These are phyloP conservation scores for Kickxella alabastrina DNA, from an alignment of 192 early-diverging fungal species.

Conservation along the genomic window DNA sequence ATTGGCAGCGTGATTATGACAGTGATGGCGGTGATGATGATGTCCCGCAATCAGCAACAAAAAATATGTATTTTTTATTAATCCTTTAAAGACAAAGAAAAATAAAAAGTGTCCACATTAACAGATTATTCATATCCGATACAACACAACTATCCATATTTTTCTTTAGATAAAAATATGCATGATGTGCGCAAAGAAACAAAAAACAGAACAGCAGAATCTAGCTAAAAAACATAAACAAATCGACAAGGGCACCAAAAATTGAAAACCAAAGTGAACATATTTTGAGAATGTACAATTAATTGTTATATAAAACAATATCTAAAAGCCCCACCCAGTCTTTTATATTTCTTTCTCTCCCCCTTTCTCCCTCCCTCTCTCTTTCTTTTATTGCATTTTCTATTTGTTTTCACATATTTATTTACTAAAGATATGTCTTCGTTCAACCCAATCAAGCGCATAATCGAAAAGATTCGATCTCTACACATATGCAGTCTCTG, in stretches of 20 bases:
- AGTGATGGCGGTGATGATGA: no score
- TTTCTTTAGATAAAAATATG: background rate
- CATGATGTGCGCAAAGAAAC: background rate
- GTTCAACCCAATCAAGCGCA: no score
- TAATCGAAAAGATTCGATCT: background rate
- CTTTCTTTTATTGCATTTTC: background rate
- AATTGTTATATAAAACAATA: no score
- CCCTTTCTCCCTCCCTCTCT: background rate
- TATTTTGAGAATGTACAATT: background rate
- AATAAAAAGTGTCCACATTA: no score
- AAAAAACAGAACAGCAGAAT: background rate
- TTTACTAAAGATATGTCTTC: no score
- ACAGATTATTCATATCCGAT: no score
- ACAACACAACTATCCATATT: background rate
- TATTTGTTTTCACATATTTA: background rate
- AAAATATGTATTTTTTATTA: no score
- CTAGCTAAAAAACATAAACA: background rate
- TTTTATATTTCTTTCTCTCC: no score
- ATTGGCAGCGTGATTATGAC: no score
- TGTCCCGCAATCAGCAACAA: no score
- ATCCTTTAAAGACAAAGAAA: no score
- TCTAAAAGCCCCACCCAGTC: no score
- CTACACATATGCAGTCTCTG: background rate
- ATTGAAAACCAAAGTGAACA: background rate
- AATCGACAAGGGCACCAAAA: background rate